A percentile compares a stretch with the other conserved stretches of the same genome.
These are phyloP conservation scores for Beauveria pseudobassiana DNA, from an alignment of 2,329 filamentous ascomycete species.

Conservation along the genomic window DNA sequence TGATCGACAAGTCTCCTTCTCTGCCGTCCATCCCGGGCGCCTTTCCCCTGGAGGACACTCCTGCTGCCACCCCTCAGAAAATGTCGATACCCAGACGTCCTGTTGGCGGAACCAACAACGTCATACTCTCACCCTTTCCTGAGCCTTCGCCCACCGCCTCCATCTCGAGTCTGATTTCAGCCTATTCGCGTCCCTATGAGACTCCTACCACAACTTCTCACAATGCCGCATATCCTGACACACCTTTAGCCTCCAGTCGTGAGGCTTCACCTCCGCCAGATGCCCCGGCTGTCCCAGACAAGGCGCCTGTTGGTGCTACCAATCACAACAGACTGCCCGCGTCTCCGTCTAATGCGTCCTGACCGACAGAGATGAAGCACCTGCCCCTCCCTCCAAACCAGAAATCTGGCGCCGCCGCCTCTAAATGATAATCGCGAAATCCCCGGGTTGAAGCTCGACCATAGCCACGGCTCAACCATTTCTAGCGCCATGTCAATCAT, in stretches of 20 bases:
- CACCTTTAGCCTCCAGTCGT: conserved; percentile 19
- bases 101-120: conserved; percentile 17
- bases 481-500: conserved; percentile 19
- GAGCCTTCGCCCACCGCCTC: conserved; percentile 39
- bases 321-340: neutral
- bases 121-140: conserved; percentile 15
- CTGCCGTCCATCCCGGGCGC: conserved; percentile 13
- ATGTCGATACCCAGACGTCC: conserved; percentile 16
- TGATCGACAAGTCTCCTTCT: conserved; percentile 11
- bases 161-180: conserved; percentile 47
- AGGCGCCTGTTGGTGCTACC: neutral
- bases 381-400: conserved; percentile 22
- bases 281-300: conserved; percentile 5
- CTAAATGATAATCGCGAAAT: conserved; percentile 40
- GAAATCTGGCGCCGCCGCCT: conserved; percentile 43
- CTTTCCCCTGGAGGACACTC: conserved; percentile 10
- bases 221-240: conserved; percentile 31
- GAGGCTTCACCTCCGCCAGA: conserved; percentile 8
- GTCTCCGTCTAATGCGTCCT: neutral
- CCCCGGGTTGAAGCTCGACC: conserved; percentile 39
- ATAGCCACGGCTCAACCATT: conserved; percentile 44
- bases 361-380: conserved; percentile 15
- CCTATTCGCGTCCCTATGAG: conserved; percentile 43
- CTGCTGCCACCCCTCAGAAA: conserved; percentile 7
- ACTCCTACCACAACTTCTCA: conserved; percentile 33